phyloP scores from a whole-genome alignment of 345 rosid species.

The Kernera saxatilis region DNA sequence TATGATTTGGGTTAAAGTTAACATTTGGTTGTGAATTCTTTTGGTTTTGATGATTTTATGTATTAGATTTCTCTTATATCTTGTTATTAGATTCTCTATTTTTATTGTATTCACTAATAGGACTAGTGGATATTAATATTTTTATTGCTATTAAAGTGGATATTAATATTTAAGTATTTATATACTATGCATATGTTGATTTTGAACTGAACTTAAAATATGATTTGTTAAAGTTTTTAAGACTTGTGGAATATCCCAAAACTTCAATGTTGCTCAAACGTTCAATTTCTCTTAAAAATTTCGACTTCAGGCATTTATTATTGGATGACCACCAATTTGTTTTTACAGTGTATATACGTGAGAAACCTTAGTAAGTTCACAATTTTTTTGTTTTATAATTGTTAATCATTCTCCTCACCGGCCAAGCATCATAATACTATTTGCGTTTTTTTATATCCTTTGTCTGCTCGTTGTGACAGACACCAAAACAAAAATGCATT shows the following conservation, averaged over 20 bases:
- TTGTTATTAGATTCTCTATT: too few relatives aligned
- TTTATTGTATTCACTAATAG: too few relatives aligned
- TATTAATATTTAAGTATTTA: background rate
- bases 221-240: background rate
- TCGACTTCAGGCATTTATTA: background rate
- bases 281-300: background rate
- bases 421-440: background rate
- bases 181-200: background rate
- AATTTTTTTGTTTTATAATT: background rate
- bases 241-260: background rate
- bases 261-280: background rate
- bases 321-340: background rate
- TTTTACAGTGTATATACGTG: background rate
- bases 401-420: background rate
- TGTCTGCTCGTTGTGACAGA: background rate
- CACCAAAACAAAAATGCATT: conserved; percentile 12
- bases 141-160: too few relatives aligned
- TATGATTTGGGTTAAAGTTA: too few relatives aligned
- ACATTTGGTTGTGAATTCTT: too few relatives aligned
- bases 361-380: background rate
- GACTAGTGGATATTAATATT: too few relatives aligned
- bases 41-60: too few relatives aligned
- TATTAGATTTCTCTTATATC: too few relatives aligned
- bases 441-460: background rate
- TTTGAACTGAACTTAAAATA: background rate